These are phyloP conservation scores for Lasiodiplodia theobromae DNA, from an alignment of 2,329 filamentous ascomycete genomes.

Conservation along the genomic window DNA sequence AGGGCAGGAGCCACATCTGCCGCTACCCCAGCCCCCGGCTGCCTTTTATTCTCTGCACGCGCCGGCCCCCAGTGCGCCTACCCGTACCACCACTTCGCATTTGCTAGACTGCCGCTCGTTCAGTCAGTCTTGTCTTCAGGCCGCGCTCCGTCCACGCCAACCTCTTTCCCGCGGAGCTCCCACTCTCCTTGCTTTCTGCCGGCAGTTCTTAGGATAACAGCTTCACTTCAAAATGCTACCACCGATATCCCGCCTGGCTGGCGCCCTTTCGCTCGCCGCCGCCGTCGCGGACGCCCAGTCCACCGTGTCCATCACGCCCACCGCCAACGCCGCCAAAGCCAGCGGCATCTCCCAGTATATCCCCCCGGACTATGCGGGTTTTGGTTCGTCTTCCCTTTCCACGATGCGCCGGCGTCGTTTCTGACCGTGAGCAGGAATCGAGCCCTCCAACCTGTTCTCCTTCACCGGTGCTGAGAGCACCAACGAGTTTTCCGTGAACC, in stretches of 20 bases:
- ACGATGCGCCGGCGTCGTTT: slow-evolving; percentile 55
- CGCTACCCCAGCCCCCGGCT: slow-evolving; percentile 6
- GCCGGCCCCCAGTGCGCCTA: background rate
- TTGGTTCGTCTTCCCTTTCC: slow-evolving; percentile 41
- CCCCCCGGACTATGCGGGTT: slow-evolving; percentile 22
- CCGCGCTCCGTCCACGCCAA: background rate
- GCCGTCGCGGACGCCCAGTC: slow-evolving; percentile 36
- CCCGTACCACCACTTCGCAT: slow-evolving; percentile 3
- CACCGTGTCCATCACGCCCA: slow-evolving; percentile 42
- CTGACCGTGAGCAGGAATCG: slow-evolving; percentile 48
- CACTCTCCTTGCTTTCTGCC: slow-evolving; percentile 12
- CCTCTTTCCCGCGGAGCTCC: background rate
- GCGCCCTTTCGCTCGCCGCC: slow-evolving; percentile 11
- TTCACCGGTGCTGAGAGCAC: slow-evolving; percentile 54
- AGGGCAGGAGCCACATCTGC: slow-evolving; percentile 1
- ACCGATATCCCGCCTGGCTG: slow-evolving; percentile 5
- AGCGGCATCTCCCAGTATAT: slow-evolving; percentile 30
- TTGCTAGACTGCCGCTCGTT: slow-evolving; percentile 15
- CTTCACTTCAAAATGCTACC: slow-evolving; percentile 17
- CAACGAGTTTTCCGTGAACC: slow-evolving; percentile 56
- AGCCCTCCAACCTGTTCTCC: slow-evolving; percentile 61
- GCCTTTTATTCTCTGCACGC: slow-evolving; percentile 12
- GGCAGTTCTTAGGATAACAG: slow-evolving; percentile 18
- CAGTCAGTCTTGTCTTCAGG: slow-evolving; percentile 8
- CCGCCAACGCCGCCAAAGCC: slow-evolving; percentile 38